A percentile compares a stretch with the other conserved stretches of the same genome.
These are phyloP conservation scores for Papiliotrema nemorosa DNA, from an alignment of 1,284 basidiomycete species.

Conservation along the genomic window DNA sequence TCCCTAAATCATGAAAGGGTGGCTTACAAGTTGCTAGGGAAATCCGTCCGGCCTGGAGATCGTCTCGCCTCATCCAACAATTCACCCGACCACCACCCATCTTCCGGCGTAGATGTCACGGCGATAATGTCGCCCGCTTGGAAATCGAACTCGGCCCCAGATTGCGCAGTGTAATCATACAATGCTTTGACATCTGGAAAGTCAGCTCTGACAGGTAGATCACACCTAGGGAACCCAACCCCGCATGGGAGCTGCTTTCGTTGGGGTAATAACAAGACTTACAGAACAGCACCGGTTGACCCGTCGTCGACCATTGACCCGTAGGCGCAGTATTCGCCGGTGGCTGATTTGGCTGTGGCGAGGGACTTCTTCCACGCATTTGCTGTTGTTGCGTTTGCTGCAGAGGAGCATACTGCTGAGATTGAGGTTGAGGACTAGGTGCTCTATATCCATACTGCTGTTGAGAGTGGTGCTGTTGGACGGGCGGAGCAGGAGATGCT, in stretches of 20 bases:
- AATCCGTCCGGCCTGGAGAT: slow-evolving; percentile 72
- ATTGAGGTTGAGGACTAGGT: slow-evolving; percentile 18
- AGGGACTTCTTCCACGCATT: slow-evolving; percentile 25
- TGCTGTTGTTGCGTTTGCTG: slow-evolving; percentile 11
- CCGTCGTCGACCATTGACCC: slow-evolving; percentile 47
- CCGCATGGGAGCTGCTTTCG: no score
- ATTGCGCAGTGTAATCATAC: slow-evolving; percentile 81
- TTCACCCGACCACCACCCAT: slow-evolving; percentile 81
- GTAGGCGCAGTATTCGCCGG: slow-evolving; percentile 44
- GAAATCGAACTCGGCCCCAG: slow-evolving; percentile 68
- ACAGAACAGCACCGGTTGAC: slow-evolving; percentile 48
- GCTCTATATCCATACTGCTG: slow-evolving; percentile 23
- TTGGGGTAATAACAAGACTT: slow-evolving; percentile 14
- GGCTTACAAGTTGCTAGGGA: slow-evolving; percentile 79
- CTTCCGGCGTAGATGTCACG: slow-evolving; percentile 83
- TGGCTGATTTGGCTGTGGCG: slow-evolving; percentile 39
- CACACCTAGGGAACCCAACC: background rate
- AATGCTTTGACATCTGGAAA: slow-evolving; percentile 69
- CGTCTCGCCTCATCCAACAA: slow-evolving; percentile 79
- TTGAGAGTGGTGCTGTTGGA: slow-evolving; percentile 18
- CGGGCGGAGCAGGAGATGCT: slow-evolving; percentile 9
- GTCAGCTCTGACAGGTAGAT: slow-evolving; percentile 5
- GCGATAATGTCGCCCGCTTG: slow-evolving; percentile 88
- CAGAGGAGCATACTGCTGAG: slow-evolving; percentile 4
- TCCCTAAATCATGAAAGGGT: background rate